These are phyloP conservation scores for Gyromitra esculenta DNA, from an alignment of 2,329 filamentous ascomycete species.

Conservation along the genomic window DNA sequence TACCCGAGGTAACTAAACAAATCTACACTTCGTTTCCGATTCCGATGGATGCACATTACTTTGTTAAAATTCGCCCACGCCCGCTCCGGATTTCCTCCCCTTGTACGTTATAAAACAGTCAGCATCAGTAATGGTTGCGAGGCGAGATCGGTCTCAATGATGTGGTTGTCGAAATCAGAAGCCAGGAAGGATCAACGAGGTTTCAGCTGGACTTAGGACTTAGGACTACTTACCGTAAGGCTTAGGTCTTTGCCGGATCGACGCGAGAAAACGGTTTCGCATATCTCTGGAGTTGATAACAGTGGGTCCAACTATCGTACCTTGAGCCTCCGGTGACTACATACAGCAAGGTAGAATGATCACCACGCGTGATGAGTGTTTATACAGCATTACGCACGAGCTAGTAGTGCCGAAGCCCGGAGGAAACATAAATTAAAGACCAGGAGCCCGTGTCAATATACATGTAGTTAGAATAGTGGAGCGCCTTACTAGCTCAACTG, in stretches of 20 bases:
- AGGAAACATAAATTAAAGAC: conserved; percentile 21
- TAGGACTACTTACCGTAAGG: conserved; percentile 39
- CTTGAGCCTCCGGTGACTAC: conserved; percentile 14
- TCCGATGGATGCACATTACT: conserved; percentile 15
- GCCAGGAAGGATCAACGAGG: conserved; percentile 16
- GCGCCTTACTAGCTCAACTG: neutral
- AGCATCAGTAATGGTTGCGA: conserved; percentile 36
- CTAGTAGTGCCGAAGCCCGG: conserved; percentile 29
- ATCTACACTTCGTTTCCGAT: conserved; percentile 36
- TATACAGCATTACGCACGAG: conserved; percentile 31
- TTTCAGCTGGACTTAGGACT: conserved; percentile 22
- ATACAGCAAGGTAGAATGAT: conserved; percentile 22
- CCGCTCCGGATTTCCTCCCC: conserved; percentile 18
- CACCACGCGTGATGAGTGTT: conserved; percentile 28
- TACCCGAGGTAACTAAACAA: conserved; percentile 26
- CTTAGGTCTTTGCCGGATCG: conserved; percentile 46
- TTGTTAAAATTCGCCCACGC: conserved; percentile 25
- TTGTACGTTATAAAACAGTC: conserved; percentile 27
- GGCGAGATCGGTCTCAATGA: conserved; percentile 22
- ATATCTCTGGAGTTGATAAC: conserved; percentile 40
- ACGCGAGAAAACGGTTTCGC: conserved; percentile 41
- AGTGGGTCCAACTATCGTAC: conserved; percentile 26
- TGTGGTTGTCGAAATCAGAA: conserved; percentile 32
- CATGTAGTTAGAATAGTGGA: conserved; percentile 9
- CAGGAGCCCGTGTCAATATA: conserved; percentile 17